A percentile compares a stretch with the other conserved stretches of the same genome.
These are phyloP conservation scores for Spencermartinsiella europaea DNA, from an alignment of 805 yeast species.

Conservation along the genomic window DNA sequence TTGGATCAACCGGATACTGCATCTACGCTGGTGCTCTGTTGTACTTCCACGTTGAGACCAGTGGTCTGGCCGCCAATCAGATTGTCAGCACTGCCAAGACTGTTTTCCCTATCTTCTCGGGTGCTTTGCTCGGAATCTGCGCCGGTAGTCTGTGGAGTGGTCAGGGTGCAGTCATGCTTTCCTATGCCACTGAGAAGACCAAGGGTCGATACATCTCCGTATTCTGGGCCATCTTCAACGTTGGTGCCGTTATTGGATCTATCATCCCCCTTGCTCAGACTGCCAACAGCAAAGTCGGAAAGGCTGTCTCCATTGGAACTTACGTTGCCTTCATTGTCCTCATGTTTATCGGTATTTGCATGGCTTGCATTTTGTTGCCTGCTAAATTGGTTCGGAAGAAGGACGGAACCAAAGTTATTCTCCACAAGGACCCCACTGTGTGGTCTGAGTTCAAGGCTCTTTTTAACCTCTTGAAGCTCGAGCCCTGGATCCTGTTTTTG, in stretches of 20 bases:
- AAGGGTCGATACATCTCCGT: slow-evolving; percentile 49
- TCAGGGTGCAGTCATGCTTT: slow-evolving; percentile 46
- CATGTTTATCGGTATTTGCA: slow-evolving; percentile 41
- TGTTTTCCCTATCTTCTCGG: slow-evolving; percentile 42
- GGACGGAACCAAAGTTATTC: slow-evolving; percentile 45
- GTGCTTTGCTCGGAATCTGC: slow-evolving; percentile 50
- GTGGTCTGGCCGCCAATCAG: slow-evolving; percentile 35
- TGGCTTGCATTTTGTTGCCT: slow-evolving; percentile 45
- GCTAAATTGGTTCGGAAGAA: slow-evolving; percentile 42
- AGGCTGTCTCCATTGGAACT: slow-evolving; percentile 42
- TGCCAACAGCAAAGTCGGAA: slow-evolving; percentile 31
- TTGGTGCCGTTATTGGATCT: slow-evolving; percentile 56
- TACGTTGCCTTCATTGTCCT: slow-evolving; percentile 48
- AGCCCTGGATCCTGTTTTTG: slow-evolving; percentile 42
- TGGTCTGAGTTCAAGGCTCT: slow-evolving; percentile 41
- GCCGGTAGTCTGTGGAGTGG: slow-evolving; percentile 55
- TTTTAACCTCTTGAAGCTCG: slow-evolving; percentile 33
- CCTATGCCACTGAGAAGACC: slow-evolving; percentile 48
- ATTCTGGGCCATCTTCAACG: slow-evolving; percentile 55
- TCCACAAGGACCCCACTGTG: slow-evolving; percentile 40
- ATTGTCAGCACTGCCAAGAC: slow-evolving; percentile 1
- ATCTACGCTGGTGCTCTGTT: slow-evolving; percentile 42
- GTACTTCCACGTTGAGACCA: slow-evolving; percentile 39
- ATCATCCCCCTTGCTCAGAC: slow-evolving; percentile 52
- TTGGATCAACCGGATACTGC: slow-evolving; percentile 43